These are phyloP conservation scores for Bullera alba DNA, from an alignment of 768 basidiomycete genomes.

Conservation along the genomic window DNA sequence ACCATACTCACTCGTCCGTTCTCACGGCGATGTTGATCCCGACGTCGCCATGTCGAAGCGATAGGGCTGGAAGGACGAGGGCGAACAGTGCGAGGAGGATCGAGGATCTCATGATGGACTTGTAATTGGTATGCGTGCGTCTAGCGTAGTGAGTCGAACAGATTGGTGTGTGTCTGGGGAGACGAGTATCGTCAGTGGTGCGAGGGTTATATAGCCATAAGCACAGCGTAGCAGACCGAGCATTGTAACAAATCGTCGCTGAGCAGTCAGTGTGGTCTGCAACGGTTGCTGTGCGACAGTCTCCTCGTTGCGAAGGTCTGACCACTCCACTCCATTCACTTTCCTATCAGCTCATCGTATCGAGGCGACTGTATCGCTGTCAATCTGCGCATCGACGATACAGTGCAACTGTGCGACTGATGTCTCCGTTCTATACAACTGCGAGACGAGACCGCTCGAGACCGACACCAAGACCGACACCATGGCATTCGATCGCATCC, in stretches of 20 bases:
- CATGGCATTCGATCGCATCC: too few species aligned
- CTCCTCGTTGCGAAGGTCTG: not conserved
- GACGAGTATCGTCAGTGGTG: too few species aligned
- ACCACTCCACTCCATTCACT: too few species aligned
- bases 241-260: not conserved
- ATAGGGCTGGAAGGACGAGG: not conserved
- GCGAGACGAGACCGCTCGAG: too few species aligned
- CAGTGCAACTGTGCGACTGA: too few species aligned
- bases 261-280: not conserved
- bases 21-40: conserved; percentile 17
- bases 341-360: too few species aligned
- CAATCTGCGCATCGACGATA: too few species aligned
- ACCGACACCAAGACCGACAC: too few species aligned
- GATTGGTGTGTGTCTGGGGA: not conserved
- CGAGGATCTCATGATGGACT: conserved; percentile 8
- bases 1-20: conserved; percentile 7
- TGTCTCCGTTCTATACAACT: too few species aligned
- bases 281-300: not conserved
- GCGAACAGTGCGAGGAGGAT: conserved; percentile 6
- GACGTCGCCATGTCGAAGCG: conserved; percentile 16
- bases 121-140: not conserved
- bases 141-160: not conserved
- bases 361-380: too few species aligned
- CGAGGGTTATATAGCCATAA: not conserved
- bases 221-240: not conserved